phyloP scores from a whole-genome alignment of 2,329 filamentous ascomycete species.

The Metarhizium rileyi region DNA sequence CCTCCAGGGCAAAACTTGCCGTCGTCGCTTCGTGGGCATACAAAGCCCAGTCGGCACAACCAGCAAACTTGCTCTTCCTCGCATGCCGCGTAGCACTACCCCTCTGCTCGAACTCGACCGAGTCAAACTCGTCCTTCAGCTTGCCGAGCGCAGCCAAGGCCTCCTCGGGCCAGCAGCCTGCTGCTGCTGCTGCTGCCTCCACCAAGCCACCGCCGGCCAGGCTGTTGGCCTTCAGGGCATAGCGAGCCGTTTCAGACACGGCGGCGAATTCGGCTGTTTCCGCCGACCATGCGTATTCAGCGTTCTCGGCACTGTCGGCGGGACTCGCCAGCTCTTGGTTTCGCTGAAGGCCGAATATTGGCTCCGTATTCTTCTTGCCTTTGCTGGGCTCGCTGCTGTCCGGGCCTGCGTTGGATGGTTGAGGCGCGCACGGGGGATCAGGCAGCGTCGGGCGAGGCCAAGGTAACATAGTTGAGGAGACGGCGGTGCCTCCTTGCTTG shows the following conservation, averaged over 20 bases:
- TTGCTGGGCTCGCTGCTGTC: slow-evolving; percentile 3
- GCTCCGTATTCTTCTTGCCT: slow-evolving; percentile 7
- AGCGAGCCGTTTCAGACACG: slow-evolving; percentile 11
- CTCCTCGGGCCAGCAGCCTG: not conserved
- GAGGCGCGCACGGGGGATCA: not conserved
- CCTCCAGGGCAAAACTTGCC: slow-evolving; percentile 13
- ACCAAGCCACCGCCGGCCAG: slow-evolving; percentile 3
- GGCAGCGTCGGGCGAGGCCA: not conserved
- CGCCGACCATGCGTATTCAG: slow-evolving; percentile 17
- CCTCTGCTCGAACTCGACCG: slow-evolving; percentile 9
- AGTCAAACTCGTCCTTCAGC: slow-evolving; percentile 9
- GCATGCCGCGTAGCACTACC: slow-evolving; percentile 12
- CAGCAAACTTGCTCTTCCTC: slow-evolving; percentile 15
- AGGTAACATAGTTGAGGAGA: not conserved
- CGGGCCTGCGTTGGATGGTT: not conserved
- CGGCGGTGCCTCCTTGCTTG: not conserved
- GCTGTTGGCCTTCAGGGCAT: slow-evolving; percentile 14
- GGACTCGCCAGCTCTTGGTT: slow-evolving; percentile 7
- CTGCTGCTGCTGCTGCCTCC: not conserved
- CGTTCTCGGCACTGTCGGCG: slow-evolving; percentile 3
- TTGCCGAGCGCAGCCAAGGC: slow-evolving; percentile 6
- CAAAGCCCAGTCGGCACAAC: slow-evolving; percentile 15
- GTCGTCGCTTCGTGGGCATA: slow-evolving; percentile 16
- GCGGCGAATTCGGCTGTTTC: slow-evolving; percentile 14
- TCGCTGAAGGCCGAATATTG: slow-evolving; percentile 14